Conservation (phyloP, 2,329 filamentous ascomycete species). For the Botrytis elliptica region DNA sequence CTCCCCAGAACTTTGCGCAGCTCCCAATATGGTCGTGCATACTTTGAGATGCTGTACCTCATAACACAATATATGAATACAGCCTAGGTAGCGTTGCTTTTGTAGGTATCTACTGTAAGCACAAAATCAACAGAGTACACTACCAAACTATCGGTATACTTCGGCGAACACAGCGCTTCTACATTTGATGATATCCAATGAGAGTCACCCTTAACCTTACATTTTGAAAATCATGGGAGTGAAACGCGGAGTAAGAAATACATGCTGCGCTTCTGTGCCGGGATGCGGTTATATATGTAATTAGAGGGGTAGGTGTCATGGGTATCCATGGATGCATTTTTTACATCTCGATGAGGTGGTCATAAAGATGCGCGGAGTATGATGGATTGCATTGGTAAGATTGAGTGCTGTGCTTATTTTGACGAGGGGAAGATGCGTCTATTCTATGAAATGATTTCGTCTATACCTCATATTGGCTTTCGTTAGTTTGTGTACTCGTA, state of each 20-base stretch:
- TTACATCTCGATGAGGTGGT: background rate
- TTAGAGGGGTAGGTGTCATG: background rate
- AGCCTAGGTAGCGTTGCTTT: background rate
- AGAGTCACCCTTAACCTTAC: background rate
- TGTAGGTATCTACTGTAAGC: background rate
- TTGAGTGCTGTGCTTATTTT: background rate
- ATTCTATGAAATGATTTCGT: background rate
- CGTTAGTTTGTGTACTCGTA: background rate
- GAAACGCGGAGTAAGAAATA: conserved; percentile 1
- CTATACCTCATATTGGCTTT: background rate
- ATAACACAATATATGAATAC: background rate
- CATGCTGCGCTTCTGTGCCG: background rate
- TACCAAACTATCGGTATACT: background rate
- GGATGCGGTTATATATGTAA: background rate
- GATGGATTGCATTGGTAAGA: background rate
- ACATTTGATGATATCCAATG: background rate
- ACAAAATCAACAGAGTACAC: background rate
- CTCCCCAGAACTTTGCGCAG: background rate
- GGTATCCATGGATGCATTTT: background rate
- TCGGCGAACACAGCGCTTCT: background rate
- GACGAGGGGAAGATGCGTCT: background rate
- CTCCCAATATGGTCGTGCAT: background rate
- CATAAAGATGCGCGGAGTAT: background rate
- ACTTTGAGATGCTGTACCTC: background rate
- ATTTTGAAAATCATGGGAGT: background rate